These are phyloP conservation scores for Cercospora nicotianae DNA, from an alignment of 2,329 filamentous ascomycete genomes.

Conservation along the genomic window DNA sequence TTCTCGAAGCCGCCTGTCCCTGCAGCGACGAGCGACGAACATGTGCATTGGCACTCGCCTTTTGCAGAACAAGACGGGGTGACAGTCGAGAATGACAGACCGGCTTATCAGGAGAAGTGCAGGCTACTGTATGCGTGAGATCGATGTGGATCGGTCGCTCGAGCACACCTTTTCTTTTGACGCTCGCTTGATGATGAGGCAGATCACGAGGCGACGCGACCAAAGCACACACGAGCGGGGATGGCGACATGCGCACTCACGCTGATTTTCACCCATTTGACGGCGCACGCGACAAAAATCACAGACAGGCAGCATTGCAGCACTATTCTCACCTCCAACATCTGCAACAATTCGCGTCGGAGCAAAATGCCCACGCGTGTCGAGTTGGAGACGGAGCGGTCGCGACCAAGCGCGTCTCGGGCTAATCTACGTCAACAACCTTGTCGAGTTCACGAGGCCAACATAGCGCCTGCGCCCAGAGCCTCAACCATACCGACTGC, in stretches of 20 bases:
- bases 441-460: constrained; percentile 11
- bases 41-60: too few species aligned
- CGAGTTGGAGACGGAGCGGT: background rate
- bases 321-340: background rate
- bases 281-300: background rate
- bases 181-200: background rate
- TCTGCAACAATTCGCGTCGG: background rate
- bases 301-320: background rate
- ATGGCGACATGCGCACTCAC: background rate
- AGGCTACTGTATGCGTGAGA: too few species aligned
- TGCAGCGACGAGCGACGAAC: too few species aligned
- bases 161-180: too few species aligned
- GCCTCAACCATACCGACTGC: background rate
- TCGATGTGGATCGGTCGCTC: background rate
- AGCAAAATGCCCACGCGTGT: background rate
- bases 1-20: too few species aligned
- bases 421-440: constrained; percentile 4
- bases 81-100: background rate
- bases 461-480: background rate
- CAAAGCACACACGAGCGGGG: background rate
- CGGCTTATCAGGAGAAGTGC: too few species aligned
- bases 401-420: background rate
- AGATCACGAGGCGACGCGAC: constrained; percentile 1
- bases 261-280: background rate
- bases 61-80: background rate